Conservation (phyloP, 768 basidiomycete genomes). For the Cystobasidium ongulense region DNA sequence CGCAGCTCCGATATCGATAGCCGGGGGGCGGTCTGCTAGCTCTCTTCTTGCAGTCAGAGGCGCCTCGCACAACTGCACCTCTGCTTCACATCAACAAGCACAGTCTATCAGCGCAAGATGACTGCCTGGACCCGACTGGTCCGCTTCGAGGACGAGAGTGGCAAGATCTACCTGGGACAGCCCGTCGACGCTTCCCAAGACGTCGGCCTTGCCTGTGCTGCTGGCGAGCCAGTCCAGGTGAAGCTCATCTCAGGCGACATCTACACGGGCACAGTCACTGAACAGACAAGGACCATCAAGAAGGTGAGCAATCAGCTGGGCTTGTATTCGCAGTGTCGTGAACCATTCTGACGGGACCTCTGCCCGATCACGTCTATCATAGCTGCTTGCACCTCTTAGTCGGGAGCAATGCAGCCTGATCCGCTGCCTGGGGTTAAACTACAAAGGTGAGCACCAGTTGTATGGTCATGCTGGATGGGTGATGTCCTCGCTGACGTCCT, state of each 20-base stretch:
- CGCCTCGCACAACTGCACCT: no score
- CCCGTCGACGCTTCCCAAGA: slow-evolving; percentile 37
- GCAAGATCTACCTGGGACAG: slow-evolving; percentile 34
- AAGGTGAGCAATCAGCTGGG: no score
- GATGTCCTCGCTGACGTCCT: neutral
- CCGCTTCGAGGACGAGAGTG: slow-evolving; percentile 36
- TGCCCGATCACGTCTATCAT: neutral
- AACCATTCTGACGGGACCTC: no score
- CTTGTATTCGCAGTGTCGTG: no score
- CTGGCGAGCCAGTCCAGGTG: slow-evolving; percentile 10
- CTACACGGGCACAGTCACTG: neutral
- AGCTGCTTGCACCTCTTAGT: neutral
- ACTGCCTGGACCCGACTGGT: slow-evolving; percentile 11
- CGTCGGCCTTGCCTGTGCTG: slow-evolving; percentile 34
- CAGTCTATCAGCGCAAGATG: no score
- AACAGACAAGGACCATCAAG: slow-evolving; percentile 16
- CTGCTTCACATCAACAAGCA: no score
- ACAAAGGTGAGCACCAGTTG: slow-evolving; percentile 11
- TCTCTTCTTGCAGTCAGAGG: no score
- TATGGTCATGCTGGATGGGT: no score
- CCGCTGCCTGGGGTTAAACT: slow-evolving; percentile 6
- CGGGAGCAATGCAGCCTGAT: neutral
- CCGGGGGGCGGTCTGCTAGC: no score
- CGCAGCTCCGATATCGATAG: neutral
- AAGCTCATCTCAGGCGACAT: slow-evolving; percentile 30